phyloP scores from a whole-genome alignment of 805 yeast genomes.

The Sporopachydermia lactativora region DNA sequence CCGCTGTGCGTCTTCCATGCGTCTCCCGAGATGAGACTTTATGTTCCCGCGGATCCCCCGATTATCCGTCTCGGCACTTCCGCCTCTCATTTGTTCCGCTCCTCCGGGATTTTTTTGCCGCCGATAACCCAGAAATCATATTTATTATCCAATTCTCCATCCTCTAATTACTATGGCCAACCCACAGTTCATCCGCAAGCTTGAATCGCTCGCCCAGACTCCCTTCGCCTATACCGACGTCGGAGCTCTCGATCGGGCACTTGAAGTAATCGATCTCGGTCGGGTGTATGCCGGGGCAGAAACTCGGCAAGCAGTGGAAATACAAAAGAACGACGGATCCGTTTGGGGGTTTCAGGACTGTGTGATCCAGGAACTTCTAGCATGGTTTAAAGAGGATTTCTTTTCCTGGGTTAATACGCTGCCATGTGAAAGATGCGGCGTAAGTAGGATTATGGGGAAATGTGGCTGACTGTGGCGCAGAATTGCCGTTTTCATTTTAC shows the following conservation, averaged over 20 bases:
- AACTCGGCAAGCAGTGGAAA: constrained; percentile 21
- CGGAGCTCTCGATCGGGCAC: constrained; percentile 36
- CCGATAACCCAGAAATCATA: no score
- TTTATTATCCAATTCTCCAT: no score
- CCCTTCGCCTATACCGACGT: constrained; percentile 28
- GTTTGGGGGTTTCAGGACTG: constrained; percentile 37
- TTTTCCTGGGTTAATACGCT: constrained; percentile 78
- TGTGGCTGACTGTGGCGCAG: neutral
- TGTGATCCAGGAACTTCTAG: constrained; percentile 39
- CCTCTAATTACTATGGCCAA: no score
- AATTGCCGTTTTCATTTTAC: neutral
- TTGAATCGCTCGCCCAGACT: constrained; percentile 7
- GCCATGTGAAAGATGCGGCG: constrained; percentile 39
- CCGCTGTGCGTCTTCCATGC: no score
- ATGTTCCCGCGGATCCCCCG: no score
- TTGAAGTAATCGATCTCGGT: constrained; percentile 50
- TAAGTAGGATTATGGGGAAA: constrained; percentile 3
- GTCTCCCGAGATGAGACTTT: no score
- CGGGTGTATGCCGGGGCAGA: constrained; percentile 50
- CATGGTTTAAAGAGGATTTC: constrained; percentile 65
- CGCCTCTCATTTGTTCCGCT: no score
- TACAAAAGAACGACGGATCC: constrained; percentile 10
- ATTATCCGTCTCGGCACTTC: no score
- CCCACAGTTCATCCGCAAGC: neutral
- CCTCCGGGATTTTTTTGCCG: no score